Percentiles rank a stretch among this genome's conserved stretches.
These are phyloP conservation scores for Ilyonectria sp. DNA, from an alignment of 2,329 filamentous ascomycete species.

Conservation along the genomic window DNA sequence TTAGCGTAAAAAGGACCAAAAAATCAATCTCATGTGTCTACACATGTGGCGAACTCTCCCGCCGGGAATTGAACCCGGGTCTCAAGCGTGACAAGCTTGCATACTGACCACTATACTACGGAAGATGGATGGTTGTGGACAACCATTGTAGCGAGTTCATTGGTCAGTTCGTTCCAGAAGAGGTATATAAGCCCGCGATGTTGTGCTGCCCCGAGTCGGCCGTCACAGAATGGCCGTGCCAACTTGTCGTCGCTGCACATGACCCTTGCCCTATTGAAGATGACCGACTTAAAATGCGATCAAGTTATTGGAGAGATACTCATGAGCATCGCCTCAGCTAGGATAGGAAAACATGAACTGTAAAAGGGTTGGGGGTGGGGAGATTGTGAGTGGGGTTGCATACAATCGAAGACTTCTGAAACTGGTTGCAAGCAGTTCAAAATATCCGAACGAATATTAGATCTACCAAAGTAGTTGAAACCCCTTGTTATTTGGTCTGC, in stretches of 20 bases:
- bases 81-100: constrained; percentile 51
- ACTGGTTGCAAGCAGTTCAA: no score
- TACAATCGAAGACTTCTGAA: no score
- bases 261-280: no score
- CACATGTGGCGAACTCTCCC: constrained; percentile 45
- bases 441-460: no score
- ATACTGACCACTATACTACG: constrained; percentile 55
- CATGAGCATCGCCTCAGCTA: no score
- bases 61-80: constrained; percentile 51
- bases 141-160: constrained; percentile 38
- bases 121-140: constrained; percentile 44
- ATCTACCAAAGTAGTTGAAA: no score
- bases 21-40: constrained; percentile 11
- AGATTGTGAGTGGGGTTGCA: no score
- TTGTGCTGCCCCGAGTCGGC: background rate
- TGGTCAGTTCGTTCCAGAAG: background rate
- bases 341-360: no score
- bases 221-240: no score
- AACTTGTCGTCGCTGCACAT: background rate
- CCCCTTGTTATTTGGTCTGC: no score
- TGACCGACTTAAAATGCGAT: no score
- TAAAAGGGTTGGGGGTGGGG: no score
- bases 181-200: background rate
- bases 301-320: background rate
- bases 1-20: background rate